Evolutionary conservation across 371 early-diverging fungal genomes (phyloP).

Genomic region (Encephalitozoon intestinalis): DNA sequence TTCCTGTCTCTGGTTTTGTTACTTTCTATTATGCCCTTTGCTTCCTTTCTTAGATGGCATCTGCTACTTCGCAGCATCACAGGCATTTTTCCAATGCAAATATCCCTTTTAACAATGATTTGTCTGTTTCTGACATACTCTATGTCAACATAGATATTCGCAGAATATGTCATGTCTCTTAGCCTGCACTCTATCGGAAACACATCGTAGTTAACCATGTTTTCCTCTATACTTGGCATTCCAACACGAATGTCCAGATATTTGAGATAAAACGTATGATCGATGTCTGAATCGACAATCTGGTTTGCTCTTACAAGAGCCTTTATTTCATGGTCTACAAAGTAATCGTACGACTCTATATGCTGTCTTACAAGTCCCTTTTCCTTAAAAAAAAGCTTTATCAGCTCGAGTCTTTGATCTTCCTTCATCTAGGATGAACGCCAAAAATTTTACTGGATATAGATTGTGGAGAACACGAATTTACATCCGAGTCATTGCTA

Average conservation of each 20-base stretch:
- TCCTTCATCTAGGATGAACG: neutral
- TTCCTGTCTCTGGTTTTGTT: conserved; percentile 70
- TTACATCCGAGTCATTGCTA: neutral
- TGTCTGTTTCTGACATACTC: conserved; percentile 83
- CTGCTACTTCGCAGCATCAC: conserved; percentile 87
- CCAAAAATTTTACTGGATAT: neutral
- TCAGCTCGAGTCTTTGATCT: conserved; percentile 60
- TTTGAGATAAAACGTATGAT: conserved; percentile 87
- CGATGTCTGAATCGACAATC: conserved; percentile 89
- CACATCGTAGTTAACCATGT: conserved; percentile 61
- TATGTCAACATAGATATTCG: conserved; percentile 84
- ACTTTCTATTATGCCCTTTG: conserved; percentile 57
- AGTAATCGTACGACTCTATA: conserved; percentile 97
- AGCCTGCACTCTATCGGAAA: conserved; percentile 97
- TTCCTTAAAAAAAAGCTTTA: conserved; percentile 86
- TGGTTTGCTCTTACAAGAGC: conserved; percentile 86
- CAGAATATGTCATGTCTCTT: conserved; percentile 93
- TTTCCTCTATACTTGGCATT: conserved; percentile 64
- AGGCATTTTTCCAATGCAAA: conserved; percentile 88
- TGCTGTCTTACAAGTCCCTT: conserved; percentile 98
- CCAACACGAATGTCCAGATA: conserved; percentile 58
- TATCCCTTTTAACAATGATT: conserved; percentile 72
- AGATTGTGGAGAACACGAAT: neutral
- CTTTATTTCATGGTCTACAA: conserved; percentile 83
- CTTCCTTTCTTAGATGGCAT: conserved; percentile 64